A percentile compares a stretch with the other conserved stretches of the same genome.
phyloP scores from a whole-genome alignment of 768 basidiomycete species.

The Rhodotorula babjevae region DNA sequence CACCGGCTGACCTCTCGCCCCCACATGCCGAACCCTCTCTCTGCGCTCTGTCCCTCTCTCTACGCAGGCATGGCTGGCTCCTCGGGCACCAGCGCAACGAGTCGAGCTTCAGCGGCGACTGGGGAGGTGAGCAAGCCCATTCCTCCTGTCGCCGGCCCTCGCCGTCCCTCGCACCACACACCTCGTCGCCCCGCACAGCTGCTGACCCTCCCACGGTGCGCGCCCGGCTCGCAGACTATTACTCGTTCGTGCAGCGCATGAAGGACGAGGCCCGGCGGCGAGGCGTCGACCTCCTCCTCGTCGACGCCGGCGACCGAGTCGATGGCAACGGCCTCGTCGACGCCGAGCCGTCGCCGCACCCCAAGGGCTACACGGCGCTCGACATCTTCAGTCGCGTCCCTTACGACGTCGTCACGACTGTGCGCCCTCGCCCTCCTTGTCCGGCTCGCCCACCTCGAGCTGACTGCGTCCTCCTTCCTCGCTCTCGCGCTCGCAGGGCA shows the following conservation, averaged over 20 bases:
- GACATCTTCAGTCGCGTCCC: conserved; percentile 66
- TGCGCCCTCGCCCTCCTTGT: neutral
- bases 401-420: conserved; percentile 73
- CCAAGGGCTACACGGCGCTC: conserved; percentile 56
- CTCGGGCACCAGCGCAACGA: conserved; percentile 78
- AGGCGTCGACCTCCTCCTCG: conserved; percentile 74
- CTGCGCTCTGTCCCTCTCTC: too few relatives aligned
- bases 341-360: conserved; percentile 59
- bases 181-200: too few relatives aligned
- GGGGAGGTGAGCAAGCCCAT: conserved; percentile 33
- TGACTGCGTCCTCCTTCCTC: conserved; percentile 39
- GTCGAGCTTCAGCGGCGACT: conserved; percentile 61
- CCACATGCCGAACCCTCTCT: neutral
- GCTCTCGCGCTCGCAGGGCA: neutral
- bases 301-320: conserved; percentile 55
- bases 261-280: conserved; percentile 63
- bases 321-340: conserved; percentile 72
- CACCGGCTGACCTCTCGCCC: too few relatives aligned
- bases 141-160: neutral
- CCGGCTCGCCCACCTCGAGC: conserved; percentile 38
- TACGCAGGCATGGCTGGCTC: conserved; percentile 55
- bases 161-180: neutral
- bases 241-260: conserved; percentile 80
- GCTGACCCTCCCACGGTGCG: conserved; percentile 49
- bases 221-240: conserved; percentile 58